phyloP scores from a whole-genome alignment of 2,329 filamentous ascomycete genomes.

The Colletotrichum gigasporum region DNA sequence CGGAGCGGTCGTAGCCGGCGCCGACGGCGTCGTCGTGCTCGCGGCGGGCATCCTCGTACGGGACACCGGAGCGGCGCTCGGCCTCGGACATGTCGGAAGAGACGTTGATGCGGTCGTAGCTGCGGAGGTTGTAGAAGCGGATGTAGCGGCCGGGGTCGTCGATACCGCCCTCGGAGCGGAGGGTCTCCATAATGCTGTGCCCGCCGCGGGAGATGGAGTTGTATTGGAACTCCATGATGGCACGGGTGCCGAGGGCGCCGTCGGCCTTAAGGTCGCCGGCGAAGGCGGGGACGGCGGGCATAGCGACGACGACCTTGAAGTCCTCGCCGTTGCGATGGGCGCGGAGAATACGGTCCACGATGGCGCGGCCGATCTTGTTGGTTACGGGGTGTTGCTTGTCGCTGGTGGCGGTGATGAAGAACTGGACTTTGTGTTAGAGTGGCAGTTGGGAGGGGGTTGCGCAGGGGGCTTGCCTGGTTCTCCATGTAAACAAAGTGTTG shows the following conservation, averaged over 20 bases:
- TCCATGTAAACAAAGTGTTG: conserved; percentile 83
- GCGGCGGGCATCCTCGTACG: conserved; percentile 72
- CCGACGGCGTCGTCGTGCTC: conserved; percentile 70
- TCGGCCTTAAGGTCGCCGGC: conserved; percentile 81
- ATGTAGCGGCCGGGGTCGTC: conserved; percentile 77
- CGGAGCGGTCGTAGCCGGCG: conserved; percentile 51
- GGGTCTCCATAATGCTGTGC: conserved; percentile 78
- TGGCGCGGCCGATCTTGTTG: conserved; percentile 82
- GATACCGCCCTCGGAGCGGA: conserved; percentile 73
- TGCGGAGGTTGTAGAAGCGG: conserved; percentile 85
- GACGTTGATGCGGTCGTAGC: conserved; percentile 84
- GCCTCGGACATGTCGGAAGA: conserved; percentile 68
- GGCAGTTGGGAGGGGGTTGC: background rate
- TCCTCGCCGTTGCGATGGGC: conserved; percentile 72
- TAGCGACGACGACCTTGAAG: conserved; percentile 80
- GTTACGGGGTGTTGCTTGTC: conserved; percentile 76
- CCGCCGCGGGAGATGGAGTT: conserved; percentile 81
- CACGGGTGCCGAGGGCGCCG: conserved; percentile 78
- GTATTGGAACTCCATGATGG: conserved; percentile 92
- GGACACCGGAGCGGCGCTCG: conserved; percentile 71
- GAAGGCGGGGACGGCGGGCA: conserved; percentile 84
- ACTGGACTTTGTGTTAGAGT: conserved; percentile 52
- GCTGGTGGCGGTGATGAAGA: conserved; percentile 86
- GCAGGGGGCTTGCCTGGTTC: conserved; percentile 62
- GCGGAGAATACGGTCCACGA: conserved; percentile 80